These are phyloP conservation scores for Penicillium fimorum DNA, from an alignment of 495 filamentous ascomycete species.

Conservation along the genomic window DNA sequence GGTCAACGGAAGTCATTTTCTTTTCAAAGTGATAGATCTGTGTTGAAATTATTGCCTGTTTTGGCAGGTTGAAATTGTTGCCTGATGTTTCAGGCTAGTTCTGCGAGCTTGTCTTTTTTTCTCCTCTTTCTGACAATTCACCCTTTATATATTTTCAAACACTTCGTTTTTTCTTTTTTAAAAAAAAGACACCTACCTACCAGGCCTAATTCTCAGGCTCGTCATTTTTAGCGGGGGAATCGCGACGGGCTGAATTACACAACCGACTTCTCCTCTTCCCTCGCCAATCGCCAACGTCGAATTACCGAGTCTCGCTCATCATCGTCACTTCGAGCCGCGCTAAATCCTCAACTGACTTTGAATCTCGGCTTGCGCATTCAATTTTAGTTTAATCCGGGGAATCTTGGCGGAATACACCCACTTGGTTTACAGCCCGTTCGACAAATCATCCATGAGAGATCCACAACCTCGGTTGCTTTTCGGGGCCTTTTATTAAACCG, in stretches of 20 bases:
- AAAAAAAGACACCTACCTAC: not conserved
- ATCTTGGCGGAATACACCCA: conserved; percentile 4
- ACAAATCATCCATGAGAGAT: not conserved
- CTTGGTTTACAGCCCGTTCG: not conserved
- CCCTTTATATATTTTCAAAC: conserved; percentile 1
- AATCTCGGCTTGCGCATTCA: not conserved
- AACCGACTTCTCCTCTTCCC: conserved; percentile 3
- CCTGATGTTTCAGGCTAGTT: not conserved
- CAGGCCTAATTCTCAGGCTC: not conserved
- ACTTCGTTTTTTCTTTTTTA: not conserved
- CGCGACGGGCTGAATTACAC: conserved; percentile 18
- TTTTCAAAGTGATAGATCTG: not conserved
- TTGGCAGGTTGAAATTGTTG: not conserved
- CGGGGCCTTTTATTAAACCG: not conserved
- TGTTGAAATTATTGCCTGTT: not conserved
- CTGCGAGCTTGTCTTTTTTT: not conserved
- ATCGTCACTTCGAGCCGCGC: not conserved
- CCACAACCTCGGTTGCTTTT: not conserved
- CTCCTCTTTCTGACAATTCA: not conserved
- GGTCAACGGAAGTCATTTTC: conserved; percentile 12
- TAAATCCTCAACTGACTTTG: conserved; percentile 3
- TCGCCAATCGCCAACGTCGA: conserved; percentile 9
- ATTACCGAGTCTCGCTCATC: conserved; percentile 11
- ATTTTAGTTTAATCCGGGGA: not conserved
- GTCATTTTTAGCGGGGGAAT: conserved; percentile 22